Evolutionary conservation across 1,284 basidiomycete species (phyloP), one percentile per base, ranked within the genome.

Genomic region (Naganishia albida): DNA sequence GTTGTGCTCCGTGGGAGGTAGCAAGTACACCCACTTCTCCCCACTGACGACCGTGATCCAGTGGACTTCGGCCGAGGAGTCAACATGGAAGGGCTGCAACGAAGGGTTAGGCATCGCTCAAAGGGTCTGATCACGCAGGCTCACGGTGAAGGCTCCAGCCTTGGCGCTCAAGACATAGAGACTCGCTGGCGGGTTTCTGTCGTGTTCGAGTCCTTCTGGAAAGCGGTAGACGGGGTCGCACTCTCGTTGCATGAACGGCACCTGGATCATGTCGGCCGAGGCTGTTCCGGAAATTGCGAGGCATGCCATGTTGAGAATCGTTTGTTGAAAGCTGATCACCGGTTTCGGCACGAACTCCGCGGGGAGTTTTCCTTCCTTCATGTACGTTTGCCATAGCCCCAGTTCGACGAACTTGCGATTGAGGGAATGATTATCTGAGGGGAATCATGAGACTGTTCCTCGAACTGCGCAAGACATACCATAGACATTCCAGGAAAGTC

Each of bases 71-170:
- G 7, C 51, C 12, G 30, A 7, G 3, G 51, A 28, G 20, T 39
- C 51, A 10, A 53, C 34, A 13, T 53, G 51, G 30, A 28, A 53
- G 2, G 51, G n/a, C 51, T 52, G 49, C 18, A 52, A 13, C 28
- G 20, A 4, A 38, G 4, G 3, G 38, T 18, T 4, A n/a, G 13
- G 6, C 10, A 10, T 38, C 6, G 16, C 6, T 3, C 3, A 4
- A 15, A 43, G 6, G 15, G 15, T 2, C n/a, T 13, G 20, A 34
- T 34, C 12, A 39, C n/a, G 15, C 10, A 12, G 34, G 38, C 51
- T 16, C 23, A 53, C 51, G 6, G 51, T 53, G 16, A 34, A 53
- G 7, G 51, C 38, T 4, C 51, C 51, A 1, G 51, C 51, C 7
- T 38, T 53, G 3, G 51, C 28, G 16, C 30, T 53, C 30, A 39